Conservation (phyloP, 1,284 basidiomycete genomes). For the Dichomitus squalens region DNA sequence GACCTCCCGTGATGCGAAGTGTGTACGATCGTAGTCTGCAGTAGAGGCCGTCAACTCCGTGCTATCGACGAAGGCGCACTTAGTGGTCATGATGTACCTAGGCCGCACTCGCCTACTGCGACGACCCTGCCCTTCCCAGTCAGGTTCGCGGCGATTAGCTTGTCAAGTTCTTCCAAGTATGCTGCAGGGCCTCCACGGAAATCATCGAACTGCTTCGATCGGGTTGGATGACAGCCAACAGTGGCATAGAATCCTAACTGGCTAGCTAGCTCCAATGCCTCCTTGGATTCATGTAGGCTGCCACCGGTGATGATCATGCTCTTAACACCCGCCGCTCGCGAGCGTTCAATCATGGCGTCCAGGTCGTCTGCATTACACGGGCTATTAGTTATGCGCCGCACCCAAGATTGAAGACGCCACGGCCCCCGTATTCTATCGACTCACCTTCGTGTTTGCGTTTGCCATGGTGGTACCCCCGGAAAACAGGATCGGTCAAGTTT, state of each 20-base stretch:
- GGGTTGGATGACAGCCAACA: slow-evolving; percentile 87
- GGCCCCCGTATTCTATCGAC: not conserved
- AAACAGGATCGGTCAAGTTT: slow-evolving; percentile 65
- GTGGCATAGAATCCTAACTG: slow-evolving; percentile 72
- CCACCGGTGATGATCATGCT: slow-evolving; percentile 86
- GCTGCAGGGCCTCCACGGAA: slow-evolving; percentile 60
- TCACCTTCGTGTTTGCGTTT: slow-evolving; percentile 56
- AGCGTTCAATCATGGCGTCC: slow-evolving; percentile 60
- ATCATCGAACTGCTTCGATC: slow-evolving; percentile 75
- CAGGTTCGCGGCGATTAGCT: slow-evolving; percentile 57
- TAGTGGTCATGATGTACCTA: slow-evolving; percentile 51
- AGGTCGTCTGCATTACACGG: slow-evolving; percentile 60
- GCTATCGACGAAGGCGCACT: not conserved
- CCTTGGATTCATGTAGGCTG: slow-evolving; percentile 65
- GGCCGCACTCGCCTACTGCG: slow-evolving; percentile 85
- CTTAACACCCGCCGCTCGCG: slow-evolving; percentile 65
- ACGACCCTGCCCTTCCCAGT: slow-evolving; percentile 63
- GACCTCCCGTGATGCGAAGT: slow-evolving; percentile 65
- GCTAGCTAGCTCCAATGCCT: slow-evolving; percentile 66
- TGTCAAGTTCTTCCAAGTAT: slow-evolving; percentile 66
- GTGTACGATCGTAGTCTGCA: slow-evolving; percentile 83
- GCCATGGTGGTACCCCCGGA: slow-evolving; percentile 57
- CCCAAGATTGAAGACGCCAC: not conserved
- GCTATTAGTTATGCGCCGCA: too few relatives aligned
- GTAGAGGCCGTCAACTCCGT: not conserved